Conservation (phyloP, 805 yeast genomes). For the Sugiyamaella lignohabitans region DNA sequence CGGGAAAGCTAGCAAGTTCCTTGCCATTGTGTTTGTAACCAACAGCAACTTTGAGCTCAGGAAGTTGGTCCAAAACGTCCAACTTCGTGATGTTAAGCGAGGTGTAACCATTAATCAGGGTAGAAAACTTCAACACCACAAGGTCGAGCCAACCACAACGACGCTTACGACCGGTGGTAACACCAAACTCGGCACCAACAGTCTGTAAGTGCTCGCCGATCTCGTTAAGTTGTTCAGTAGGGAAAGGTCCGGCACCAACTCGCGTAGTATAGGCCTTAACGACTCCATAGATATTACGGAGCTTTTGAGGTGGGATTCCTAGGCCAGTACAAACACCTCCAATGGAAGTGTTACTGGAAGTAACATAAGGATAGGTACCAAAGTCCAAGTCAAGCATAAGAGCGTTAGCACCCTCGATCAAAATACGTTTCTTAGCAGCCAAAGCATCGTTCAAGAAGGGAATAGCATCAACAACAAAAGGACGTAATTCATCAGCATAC, state of each 20-base stretch:
- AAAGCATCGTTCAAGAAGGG: slow-evolving; percentile 70
- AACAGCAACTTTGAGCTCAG: slow-evolving; percentile 82
- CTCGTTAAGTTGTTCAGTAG: slow-evolving; percentile 88
- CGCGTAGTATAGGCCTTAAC: slow-evolving; percentile 98
- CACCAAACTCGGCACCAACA: slow-evolving; percentile 95
- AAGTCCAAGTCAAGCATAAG: slow-evolving; percentile 95
- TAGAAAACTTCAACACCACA: slow-evolving; percentile 88
- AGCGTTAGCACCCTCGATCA: slow-evolving; percentile 98
- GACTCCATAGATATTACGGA: slow-evolving; percentile 83
- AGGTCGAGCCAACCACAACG: slow-evolving; percentile 99
- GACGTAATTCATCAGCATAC: slow-evolving; percentile 67
- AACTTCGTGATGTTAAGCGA: slow-evolving; percentile 88
- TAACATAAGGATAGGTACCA: slow-evolving; percentile 97
- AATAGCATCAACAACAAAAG: slow-evolving; percentile 91
- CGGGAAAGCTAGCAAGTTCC: slow-evolving; percentile 77
- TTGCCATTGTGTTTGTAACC: slow-evolving; percentile 77
- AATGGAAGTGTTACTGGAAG: slow-evolving; percentile 91
- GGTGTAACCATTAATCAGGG: slow-evolving; percentile 91
- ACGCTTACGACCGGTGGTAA: slow-evolving; percentile 97
- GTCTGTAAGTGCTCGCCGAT: slow-evolving; percentile 81
- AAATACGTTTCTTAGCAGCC: slow-evolving; percentile 69
- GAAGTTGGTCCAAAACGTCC: slow-evolving; percentile 87
- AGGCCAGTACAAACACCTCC: slow-evolving; percentile 98
- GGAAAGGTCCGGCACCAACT: slow-evolving; percentile 99
- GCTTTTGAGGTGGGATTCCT: slow-evolving; percentile 86